Evolutionary conservation across 2,329 filamentous ascomycete genomes (phyloP), one percentile per base, ranked within the genome.

Genomic region (Microsporum ferrugineum): DNA sequence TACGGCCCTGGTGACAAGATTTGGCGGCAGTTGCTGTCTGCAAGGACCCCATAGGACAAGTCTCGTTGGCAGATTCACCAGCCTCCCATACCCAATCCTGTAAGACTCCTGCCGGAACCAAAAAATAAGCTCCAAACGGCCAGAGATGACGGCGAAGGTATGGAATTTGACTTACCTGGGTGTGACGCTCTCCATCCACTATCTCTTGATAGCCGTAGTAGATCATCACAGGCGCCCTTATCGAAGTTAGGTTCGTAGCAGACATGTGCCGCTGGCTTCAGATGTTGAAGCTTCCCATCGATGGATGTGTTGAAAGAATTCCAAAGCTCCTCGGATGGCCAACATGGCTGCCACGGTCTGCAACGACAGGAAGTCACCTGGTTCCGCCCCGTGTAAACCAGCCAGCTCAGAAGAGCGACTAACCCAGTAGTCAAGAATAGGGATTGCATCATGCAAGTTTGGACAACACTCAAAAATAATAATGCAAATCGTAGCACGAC

Each of bases 1-100:
- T 61, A 4, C 41, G 36, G 57, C 58, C 60, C 17, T 64, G 57
- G 27, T 57, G 43, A 56, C 57, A 62, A 33, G 63, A 41, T 53
- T 45, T 57, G 5, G 29, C 49, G 7, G 49, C 12, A 33, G 12
- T 33, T 29, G 27, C 39, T 6, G 55, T 29, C 12, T 31, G 27
- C 39, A 36, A 29, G 14, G 51, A 47, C 29, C 38, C 41, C 27
- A 61, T 14, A 29, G 41, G 59, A 29, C 61, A 63, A 23, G 36
- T 47, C 49, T 61, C 39, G 38, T 60, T 38, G 17, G 47, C 47
- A 33, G 41, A 34, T 23, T 34, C 14, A 17, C 41, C 43, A 23
- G 58, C 34, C 27, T 51, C 39, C 41, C 41, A 60, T 14, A 31
- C 29, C 27, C 36, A 38, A 36, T 60, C 29, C 31, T 60, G 58